Conservation (phyloP, 805 yeast genomes). For the Candida michaelii region DNA sequence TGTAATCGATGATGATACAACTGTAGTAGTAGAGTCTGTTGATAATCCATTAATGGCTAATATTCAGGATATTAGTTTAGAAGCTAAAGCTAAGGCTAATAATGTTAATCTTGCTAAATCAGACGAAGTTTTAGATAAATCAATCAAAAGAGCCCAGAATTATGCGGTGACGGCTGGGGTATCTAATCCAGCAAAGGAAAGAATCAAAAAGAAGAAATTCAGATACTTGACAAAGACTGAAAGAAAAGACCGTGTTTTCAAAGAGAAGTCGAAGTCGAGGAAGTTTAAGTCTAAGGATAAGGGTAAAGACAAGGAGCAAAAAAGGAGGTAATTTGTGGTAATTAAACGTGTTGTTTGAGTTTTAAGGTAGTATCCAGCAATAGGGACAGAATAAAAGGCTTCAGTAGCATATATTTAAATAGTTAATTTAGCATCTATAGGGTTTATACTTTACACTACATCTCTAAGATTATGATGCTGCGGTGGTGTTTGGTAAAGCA, state of each 20-base stretch:
- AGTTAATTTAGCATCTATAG: no score
- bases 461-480: no score
- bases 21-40: slow-evolving; percentile 40
- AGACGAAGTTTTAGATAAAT: slow-evolving; percentile 66
- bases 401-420: no score
- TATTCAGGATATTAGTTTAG: slow-evolving; percentile 34
- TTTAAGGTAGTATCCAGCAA: no score
- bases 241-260: slow-evolving; percentile 51
- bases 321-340: not conserved
- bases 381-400: no score
- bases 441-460: no score
- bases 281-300: slow-evolving; percentile 3
- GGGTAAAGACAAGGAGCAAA: slow-evolving; percentile 6
- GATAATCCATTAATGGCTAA: slow-evolving; percentile 43
- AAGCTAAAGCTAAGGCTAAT: slow-evolving; percentile 57
- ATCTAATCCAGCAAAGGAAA: slow-evolving; percentile 36
- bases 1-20: slow-evolving; percentile 46
- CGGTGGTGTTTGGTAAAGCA: no score
- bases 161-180: slow-evolving; percentile 70
- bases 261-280: slow-evolving; percentile 22
- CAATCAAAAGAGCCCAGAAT: slow-evolving; percentile 76
- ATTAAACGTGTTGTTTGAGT: no score
- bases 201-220: slow-evolving; percentile 58
- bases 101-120: slow-evolving; percentile 70
- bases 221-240: slow-evolving; percentile 83